phyloP scores from a whole-genome alignment of 1,284 basidiomycete genomes.

The Schizophyllum commune region DNA sequence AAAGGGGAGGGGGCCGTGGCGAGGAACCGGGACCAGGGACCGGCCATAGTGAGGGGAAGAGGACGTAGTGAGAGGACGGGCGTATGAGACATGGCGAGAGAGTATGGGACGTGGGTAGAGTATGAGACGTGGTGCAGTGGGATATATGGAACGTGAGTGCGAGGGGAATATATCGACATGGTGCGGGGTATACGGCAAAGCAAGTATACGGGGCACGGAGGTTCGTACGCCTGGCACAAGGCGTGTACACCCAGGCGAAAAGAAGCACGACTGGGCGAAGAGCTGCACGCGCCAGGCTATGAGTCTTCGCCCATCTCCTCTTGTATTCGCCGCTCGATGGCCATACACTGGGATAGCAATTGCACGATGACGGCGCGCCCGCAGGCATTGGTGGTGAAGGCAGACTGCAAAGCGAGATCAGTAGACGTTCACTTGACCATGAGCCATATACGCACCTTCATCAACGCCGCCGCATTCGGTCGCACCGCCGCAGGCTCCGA shows the following conservation, averaged over 20 bases:
- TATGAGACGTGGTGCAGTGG: too few species aligned
- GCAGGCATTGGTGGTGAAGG: slow-evolving; percentile 61
- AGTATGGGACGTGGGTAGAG: too few species aligned
- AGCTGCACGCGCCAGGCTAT: not conserved
- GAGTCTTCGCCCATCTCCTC: not conserved
- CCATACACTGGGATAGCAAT: slow-evolving; percentile 57
- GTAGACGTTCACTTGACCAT: slow-evolving; percentile 2
- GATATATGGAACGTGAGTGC: too few species aligned
- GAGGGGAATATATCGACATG: not conserved
- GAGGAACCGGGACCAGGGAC: too few species aligned
- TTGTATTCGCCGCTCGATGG: slow-evolving; percentile 52
- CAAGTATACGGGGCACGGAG: not conserved
- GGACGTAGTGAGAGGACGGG: too few species aligned
- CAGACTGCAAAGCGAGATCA: slow-evolving; percentile 30
- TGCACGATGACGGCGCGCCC: slow-evolving; percentile 58
- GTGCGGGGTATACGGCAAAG: not conserved
- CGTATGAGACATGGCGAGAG: too few species aligned
- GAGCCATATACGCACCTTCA: slow-evolving; percentile 41
- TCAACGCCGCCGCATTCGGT: slow-evolving; percentile 49
- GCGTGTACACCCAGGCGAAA: too few species aligned
- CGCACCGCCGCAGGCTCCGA: slow-evolving; percentile 50
- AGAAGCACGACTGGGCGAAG: not conserved
- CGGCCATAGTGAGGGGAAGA: too few species aligned
- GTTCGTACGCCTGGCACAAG: not conserved
- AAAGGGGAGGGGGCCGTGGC: too few species aligned